Evolutionary conservation across 2,329 filamentous ascomycete genomes (phyloP), one percentile per base, ranked within the genome.

Genomic region (Xylaria sp.): DNA sequence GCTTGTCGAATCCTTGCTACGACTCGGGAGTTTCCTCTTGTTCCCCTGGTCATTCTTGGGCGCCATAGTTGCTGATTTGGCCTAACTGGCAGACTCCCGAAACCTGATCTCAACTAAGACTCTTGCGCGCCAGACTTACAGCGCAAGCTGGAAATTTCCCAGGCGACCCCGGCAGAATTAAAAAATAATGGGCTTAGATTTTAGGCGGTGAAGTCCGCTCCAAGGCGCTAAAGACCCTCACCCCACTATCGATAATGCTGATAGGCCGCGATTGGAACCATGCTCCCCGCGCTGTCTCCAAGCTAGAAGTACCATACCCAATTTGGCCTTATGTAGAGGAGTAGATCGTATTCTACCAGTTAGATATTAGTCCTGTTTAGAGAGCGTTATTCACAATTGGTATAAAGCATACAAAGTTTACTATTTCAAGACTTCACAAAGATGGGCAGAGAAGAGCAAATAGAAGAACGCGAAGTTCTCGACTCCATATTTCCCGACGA

Each of bases 401-500:
- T 5, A 3, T 58, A 28, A 28, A 28, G n/a, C 10, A 23, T 62
- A 36, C 20, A 54, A 51, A 28, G 25, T 4, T 28, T 41, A 12
- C 48, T 23, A n/a, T 43, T 13, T 33, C 23, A 13, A 39, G 46
- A 25, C 18, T 33, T 56, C 2, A 33, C 23, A 74, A 83, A 71
- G 8, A 91, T 91, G 89, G 89, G 89, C 59, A 86, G 83, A 79
- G 95, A 98, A 86, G 96, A 99, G 70, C 96, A 99, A 81, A 84
- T 91, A 73, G 96, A 99, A 83, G 96, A 99, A 87, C 91, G 94
- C 71, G 96, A 99, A 82, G 95, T 99, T 76, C 93, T 99, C 79
- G 94, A 97, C 79, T 98, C 95, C 70, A 99, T 99, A 78, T 99
- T 98, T 75, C 94, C 96, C 1, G 95, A 99, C 69, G 96, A 99